A percentile compares a stretch with the other conserved stretches of the same genome.
Conservation (phyloP, 2,329 filamentous ascomycete species). For the Curvularia hawaiiensis region DNA sequence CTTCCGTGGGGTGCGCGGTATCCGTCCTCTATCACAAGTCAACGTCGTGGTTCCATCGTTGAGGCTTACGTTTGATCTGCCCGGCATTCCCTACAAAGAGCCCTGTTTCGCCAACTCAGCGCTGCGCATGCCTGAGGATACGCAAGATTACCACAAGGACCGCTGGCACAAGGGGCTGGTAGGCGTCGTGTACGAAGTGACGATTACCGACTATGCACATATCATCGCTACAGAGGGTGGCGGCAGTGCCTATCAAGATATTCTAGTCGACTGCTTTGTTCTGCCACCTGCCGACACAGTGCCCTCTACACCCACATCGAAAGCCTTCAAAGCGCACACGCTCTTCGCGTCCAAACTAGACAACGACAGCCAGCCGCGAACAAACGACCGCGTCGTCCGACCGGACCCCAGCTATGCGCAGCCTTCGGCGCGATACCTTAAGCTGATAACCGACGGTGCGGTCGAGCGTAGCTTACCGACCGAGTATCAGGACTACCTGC, state of each 20-base stretch:
- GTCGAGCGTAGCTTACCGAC: conserved; percentile 78
- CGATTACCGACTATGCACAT: conserved; percentile 75
- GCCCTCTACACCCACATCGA: conserved; percentile 65
- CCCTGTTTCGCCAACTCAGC: conserved; percentile 90
- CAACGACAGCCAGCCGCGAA: conserved; percentile 23
- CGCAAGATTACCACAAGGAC: conserved; percentile 56
- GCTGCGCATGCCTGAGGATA: conserved; percentile 52
- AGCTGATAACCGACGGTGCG: conserved; percentile 78
- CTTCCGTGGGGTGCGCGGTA: conserved; percentile 77
- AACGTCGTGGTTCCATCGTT: conserved; percentile 83
- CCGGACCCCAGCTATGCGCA: conserved; percentile 76
- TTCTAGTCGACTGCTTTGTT: conserved; percentile 77
- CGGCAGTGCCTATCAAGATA: conserved; percentile 81
- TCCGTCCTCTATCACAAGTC: conserved; percentile 78
- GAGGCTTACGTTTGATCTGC: conserved; percentile 80
- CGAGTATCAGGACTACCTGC: conserved; percentile 77
- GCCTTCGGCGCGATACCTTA: conserved; percentile 81
- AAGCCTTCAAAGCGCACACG: conserved; percentile 81
- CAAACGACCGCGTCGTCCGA: conserved; percentile 58
- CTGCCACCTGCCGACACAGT: conserved; percentile 65
- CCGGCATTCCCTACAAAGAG: conserved; percentile 83
- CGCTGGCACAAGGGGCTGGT: conserved; percentile 82
- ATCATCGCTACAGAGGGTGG: conserved; percentile 93
- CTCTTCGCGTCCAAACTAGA: conserved; percentile 68
- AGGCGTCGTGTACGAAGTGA: conserved; percentile 96